phyloP scores from a whole-genome alignment of 2,329 filamentous ascomycete genomes.

The Botrytis medusae region DNA sequence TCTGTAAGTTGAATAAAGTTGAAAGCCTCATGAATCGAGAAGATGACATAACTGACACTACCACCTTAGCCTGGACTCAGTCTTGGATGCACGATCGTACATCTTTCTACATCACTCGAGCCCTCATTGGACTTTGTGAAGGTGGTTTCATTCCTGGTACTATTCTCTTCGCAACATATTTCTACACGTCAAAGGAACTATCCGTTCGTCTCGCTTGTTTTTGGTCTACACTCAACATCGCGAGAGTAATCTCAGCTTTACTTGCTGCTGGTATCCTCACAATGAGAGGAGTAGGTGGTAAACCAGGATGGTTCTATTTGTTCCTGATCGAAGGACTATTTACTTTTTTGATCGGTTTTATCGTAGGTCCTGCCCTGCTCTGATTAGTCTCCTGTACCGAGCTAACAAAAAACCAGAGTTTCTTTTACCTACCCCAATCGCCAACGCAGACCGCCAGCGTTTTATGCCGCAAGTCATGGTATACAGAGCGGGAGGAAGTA shows the following conservation, averaged over 20 bases:
- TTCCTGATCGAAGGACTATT: constrained; percentile 44
- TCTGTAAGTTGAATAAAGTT: constrained; percentile 35
- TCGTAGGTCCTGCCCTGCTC: background rate
- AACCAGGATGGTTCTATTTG: constrained; percentile 59
- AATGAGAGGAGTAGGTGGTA: constrained; percentile 51
- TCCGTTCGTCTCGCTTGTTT: constrained; percentile 66
- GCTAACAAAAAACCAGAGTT: background rate
- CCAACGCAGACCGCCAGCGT: constrained; percentile 5
- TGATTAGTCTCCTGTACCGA: background rate
- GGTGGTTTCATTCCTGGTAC: constrained; percentile 58
- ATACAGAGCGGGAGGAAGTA: constrained; percentile 58
- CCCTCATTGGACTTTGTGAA: constrained; percentile 35
- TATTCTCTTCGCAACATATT: constrained; percentile 67
- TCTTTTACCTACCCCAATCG: constrained; percentile 10
- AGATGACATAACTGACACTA: background rate
- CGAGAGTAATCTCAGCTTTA: constrained; percentile 54
- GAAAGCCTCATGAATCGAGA: constrained; percentile 40
- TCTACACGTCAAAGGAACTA: constrained; percentile 66
- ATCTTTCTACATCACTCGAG: constrained; percentile 39
- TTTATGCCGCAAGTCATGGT: constrained; percentile 46
- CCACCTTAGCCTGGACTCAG: constrained; percentile 46
- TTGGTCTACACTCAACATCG: constrained; percentile 58
- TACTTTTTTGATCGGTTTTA: constrained; percentile 27
- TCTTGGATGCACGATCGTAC: constrained; percentile 42
- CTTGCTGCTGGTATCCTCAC: constrained; percentile 56